Percentiles rank a stretch among this genome's conserved stretches.
phyloP scores from a whole-genome alignment of 148 eudicot genomes.

The Simmondsia chinensis region DNA sequence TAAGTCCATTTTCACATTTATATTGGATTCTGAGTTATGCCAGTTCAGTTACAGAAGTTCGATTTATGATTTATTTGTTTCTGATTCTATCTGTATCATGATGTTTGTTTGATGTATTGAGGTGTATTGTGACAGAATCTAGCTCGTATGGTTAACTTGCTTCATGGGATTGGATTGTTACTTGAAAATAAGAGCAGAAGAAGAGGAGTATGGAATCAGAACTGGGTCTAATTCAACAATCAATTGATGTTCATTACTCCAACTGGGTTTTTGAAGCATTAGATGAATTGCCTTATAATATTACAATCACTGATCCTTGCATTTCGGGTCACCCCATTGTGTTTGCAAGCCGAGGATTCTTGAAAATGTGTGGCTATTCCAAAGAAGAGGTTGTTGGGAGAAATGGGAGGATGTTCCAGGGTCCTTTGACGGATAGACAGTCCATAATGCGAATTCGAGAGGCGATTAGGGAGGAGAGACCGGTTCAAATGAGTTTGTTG shows the following conservation, averaged over 20 bases:
- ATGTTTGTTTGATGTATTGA: slow-evolving; percentile 9
- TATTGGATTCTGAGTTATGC: too few relatives aligned
- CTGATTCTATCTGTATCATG: neutral
- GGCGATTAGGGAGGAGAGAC: slow-evolving; percentile 75
- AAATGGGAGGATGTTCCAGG: slow-evolving; percentile 89
- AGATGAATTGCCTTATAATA: slow-evolving; percentile 58
- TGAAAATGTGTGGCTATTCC: slow-evolving; percentile 74
- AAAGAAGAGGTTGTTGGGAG: slow-evolving; percentile 69
- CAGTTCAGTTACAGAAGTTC: neutral
- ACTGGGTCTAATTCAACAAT: slow-evolving; percentile 40
- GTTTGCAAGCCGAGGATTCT: slow-evolving; percentile 69
- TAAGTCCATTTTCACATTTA: neutral
- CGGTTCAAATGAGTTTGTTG: slow-evolving; percentile 49
- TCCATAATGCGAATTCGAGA: slow-evolving; percentile 82
- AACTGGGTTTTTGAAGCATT: slow-evolving; percentile 65
- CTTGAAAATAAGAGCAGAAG: slow-evolving; percentile 13
- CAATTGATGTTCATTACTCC: slow-evolving; percentile 48
- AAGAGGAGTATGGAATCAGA: slow-evolving; percentile 52
- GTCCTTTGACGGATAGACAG: slow-evolving; percentile 52
- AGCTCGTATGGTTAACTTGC: slow-evolving; percentile 24
- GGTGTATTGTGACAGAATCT: slow-evolving; percentile 9
- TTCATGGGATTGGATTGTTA: slow-evolving; percentile 73
- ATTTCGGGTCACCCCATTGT: slow-evolving; percentile 84
- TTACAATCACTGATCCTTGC: slow-evolving; percentile 79
- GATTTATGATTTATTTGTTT: neutral